Evolutionary conservation across 2,329 filamentous ascomycete genomes (phyloP), one percentile per base, ranked within the genome.

Genomic region (Allantophomopsis cytisporea): DNA sequence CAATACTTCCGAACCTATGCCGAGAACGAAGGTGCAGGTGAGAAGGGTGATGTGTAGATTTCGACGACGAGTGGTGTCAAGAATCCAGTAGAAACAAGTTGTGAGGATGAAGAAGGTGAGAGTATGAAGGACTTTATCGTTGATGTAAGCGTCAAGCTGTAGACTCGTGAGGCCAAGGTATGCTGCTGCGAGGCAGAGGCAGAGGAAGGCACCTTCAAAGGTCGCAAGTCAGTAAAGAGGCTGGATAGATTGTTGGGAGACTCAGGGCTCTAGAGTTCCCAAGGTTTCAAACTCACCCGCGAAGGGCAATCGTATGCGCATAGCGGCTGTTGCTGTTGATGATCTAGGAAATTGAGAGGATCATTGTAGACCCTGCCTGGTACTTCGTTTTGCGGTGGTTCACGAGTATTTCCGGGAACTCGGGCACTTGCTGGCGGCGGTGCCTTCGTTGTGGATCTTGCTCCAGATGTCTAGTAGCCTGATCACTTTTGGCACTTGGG

Each of bases 101-200:
- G 89, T 94, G 39, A 98, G 72, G 48, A 85, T 57, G 69, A 96
- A 94, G 67, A 98, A 96, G 52, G 83, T 88, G 42, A 87, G 45
- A 51, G 83, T 71, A 61, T 96, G 91, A 20, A 96, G 71, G 53
- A 83, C 66, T 62, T 98, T 96, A 71, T 95, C 88, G 66, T 93
- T 87, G 57, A 89, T 72, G 53, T 69, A 58, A 45, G 61, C 50
- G 45, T 62, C 63, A 49, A 75, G 53, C 47, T 77, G 70, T 40
- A 77, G 56, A 31, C 70, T 64, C 23, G 84, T 79, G 41, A 96
- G 80, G 48, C 87, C 87, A 45, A 80, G 71, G 57, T 89, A 93
- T 46, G 75, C 87, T 44, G 83, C 76, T 40, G 83, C 61, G 44
- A 94, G 68, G 49, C 87, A 66, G 50, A 95, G 73, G 46, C 74